Percentiles rank a stretch among this genome's conserved stretches.
phyloP scores from a whole-genome alignment of 2,329 filamentous ascomycete genomes.

The Arthrobotrys sinensis region DNA sequence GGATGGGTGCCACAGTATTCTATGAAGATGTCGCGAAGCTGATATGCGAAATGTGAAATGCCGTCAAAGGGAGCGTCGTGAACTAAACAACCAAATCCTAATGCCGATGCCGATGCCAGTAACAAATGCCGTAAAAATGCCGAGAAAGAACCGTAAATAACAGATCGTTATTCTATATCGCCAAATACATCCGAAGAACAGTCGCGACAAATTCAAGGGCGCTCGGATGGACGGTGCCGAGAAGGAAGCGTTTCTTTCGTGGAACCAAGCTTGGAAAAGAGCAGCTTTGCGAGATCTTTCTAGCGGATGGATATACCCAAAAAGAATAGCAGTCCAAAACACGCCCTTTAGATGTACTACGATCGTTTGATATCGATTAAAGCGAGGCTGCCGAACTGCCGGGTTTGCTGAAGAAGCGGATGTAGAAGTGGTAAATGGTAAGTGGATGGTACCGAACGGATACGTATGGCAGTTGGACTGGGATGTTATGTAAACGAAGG shows the following conservation, averaged over 20 bases:
- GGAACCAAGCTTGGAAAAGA: slow-evolving; percentile 10
- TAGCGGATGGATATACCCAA: neutral
- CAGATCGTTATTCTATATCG: neutral
- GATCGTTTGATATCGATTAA: neutral
- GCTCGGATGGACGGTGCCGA: slow-evolving; percentile 21
- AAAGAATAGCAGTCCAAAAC: neutral
- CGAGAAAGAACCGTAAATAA: neutral
- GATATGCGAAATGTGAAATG: neutral
- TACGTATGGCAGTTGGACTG: slow-evolving; percentile 13
- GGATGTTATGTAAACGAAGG: slow-evolving; percentile 2
- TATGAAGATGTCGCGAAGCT: neutral
- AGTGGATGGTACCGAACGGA: slow-evolving; percentile 28
- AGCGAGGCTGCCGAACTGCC: slow-evolving; percentile 3
- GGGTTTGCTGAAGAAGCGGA: neutral
- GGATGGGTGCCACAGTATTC: neutral
- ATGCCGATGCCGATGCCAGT: neutral
- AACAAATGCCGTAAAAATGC: slow-evolving; percentile 1
- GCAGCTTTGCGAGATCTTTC: neutral
- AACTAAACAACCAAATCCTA: neutral
- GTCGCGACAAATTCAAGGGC: neutral
- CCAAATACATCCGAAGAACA: slow-evolving; percentile 11
- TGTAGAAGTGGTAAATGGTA: neutral
- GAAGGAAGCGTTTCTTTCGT: neutral
- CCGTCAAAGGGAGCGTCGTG: neutral
- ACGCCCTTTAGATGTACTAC: slow-evolving; percentile 2